phyloP scores from a whole-genome alignment of 2,329 filamentous ascomycete species.

The Exophiala aquamarina region DNA sequence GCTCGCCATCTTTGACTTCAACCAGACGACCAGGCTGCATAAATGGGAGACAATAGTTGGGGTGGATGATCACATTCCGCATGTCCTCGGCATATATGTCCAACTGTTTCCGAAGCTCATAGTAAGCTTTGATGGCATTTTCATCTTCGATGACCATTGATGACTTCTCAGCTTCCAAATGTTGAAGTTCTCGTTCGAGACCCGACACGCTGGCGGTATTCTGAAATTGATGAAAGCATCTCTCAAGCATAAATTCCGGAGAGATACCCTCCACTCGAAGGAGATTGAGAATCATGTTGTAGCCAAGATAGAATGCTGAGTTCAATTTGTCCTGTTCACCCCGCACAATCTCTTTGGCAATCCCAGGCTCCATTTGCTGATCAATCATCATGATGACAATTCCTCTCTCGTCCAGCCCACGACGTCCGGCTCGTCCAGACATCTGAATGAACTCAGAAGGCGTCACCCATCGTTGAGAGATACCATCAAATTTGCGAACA shows the following conservation, averaged over 20 bases:
- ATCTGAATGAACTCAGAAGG: conserved; percentile 98
- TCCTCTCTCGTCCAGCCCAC: conserved; percentile 95
- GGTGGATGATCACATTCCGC: conserved; percentile 87
- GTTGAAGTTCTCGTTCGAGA: conserved; percentile 78
- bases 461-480: conserved; percentile 76
- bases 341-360: conserved; percentile 93
- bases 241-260: conserved; percentile 97
- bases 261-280: conserved; percentile 99
- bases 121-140: conserved; percentile 87
- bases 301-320: conserved; percentile 94
- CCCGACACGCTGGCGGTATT: conserved; percentile 83
- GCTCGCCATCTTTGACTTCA: conserved; percentile 73
- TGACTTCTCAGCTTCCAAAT: conserved; percentile 73
- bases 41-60: conserved; percentile 80
- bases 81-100: conserved; percentile 84
- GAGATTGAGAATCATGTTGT: conserved; percentile 98
- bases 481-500: conserved; percentile 92
- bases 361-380: conserved; percentile 89
- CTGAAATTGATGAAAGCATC: conserved; percentile 98
- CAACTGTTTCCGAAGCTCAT: conserved; percentile 81
- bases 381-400: conserved; percentile 99
- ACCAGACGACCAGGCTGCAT: conserved; percentile 86
- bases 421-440: conserved; percentile 93
- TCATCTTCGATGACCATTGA: conserved; percentile 81
- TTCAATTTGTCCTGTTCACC: conserved; percentile 97